Percentiles rank a stretch among this genome's conserved stretches.
Conservation (phyloP, 805 yeast species). For the Alloascoidea hylecoeti region DNA sequence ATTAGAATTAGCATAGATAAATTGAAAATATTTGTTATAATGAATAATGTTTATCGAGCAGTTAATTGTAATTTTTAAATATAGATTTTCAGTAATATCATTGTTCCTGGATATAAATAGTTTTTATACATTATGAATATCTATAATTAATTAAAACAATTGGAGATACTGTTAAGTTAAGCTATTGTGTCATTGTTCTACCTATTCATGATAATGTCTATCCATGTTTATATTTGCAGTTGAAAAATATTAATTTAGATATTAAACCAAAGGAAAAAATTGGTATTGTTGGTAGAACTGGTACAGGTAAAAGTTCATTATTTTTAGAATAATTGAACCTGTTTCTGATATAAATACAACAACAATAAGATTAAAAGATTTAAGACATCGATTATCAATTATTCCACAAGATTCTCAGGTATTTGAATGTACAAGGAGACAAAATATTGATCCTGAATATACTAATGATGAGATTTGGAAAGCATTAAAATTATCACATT, state of each 20-base stretch:
- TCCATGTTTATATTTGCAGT: slow-evolving; percentile 65
- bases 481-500: slow-evolving; percentile 64
- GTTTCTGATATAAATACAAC: slow-evolving; percentile 62
- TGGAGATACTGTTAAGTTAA: too few species aligned
- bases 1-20: too few species aligned
- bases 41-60: too few species aligned
- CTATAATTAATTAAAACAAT: too few species aligned
- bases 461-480: slow-evolving; percentile 76
- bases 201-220: too few species aligned
- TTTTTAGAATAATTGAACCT: slow-evolving; percentile 76
- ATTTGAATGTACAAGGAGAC: slow-evolving; percentile 74
- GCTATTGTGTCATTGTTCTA: too few species aligned
- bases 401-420: slow-evolving; percentile 94
- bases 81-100: too few species aligned
- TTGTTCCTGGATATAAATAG: too few species aligned
- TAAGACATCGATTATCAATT: slow-evolving; percentile 65
- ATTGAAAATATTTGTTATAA: too few species aligned
- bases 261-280: slow-evolving; percentile 70
- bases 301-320: slow-evolving; percentile 88
- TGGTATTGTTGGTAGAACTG: slow-evolving; percentile 95
- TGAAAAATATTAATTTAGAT: slow-evolving; percentile 49
- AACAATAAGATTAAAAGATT: slow-evolving; percentile 58
- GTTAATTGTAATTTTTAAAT: too few species aligned
- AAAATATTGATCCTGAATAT: slow-evolving; percentile 78
- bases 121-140: too few species aligned